Conservation (phyloP, 2,329 filamentous ascomycete genomes). For the Botryotinia narcissicola region DNA sequence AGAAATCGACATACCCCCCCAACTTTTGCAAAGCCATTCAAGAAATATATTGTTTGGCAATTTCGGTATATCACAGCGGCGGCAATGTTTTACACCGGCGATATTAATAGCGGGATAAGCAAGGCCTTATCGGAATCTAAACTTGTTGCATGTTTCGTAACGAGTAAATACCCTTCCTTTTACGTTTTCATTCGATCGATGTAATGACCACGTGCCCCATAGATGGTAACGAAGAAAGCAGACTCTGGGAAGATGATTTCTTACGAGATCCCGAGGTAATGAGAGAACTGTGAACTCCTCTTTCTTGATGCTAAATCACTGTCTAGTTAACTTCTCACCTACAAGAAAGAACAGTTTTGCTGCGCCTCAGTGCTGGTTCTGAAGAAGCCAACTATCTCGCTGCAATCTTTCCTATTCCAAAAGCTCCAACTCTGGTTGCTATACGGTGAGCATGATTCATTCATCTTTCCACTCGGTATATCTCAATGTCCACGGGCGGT, state of each 20-base stretch:
- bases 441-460: slow-evolving; percentile 58
- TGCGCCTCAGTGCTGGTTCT: slow-evolving; percentile 70
- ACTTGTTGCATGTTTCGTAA: slow-evolving; percentile 80
- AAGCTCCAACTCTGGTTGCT: slow-evolving; percentile 74
- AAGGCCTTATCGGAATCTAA: slow-evolving; percentile 72
- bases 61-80: background rate
- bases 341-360: slow-evolving; percentile 60
- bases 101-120: slow-evolving; percentile 76
- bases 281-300: background rate
- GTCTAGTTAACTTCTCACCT: slow-evolving; percentile 56
- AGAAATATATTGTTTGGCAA: background rate
- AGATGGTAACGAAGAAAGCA: slow-evolving; percentile 71
- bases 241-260: slow-evolving; percentile 70
- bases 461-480: slow-evolving; percentile 4
- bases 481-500: background rate
- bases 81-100: slow-evolving; percentile 77
- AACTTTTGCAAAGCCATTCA: background rate
- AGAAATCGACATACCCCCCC: background rate
- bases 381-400: slow-evolving; percentile 79
- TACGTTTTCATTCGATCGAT: background rate
- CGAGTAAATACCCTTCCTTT: slow-evolving; percentile 49
- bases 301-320: slow-evolving; percentile 4
- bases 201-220: slow-evolving; percentile 19
- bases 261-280: slow-evolving; percentile 55
- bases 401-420: slow-evolving; percentile 77